Evolutionary conservation across 495 filamentous ascomycete species (phyloP), one percentile per base, ranked within the genome.

Genomic region (Penicillium lividum): DNA sequence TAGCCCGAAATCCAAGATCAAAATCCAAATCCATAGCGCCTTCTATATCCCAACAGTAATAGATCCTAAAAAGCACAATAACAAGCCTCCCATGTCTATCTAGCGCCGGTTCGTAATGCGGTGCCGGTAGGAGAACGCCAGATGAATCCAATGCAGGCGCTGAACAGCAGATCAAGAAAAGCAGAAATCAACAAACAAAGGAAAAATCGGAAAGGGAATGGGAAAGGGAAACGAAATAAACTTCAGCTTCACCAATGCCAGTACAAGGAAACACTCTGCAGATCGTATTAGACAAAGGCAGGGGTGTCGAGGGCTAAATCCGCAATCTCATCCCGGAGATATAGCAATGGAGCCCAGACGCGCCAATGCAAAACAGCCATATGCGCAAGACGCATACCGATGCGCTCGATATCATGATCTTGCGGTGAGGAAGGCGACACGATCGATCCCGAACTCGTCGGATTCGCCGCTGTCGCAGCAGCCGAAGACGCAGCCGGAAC

Each of bases 341-440:
- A 95, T 0, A 85, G 82, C 47, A 90, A 71, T 31, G 85, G 84
- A 6, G 84, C 86, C 92, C 92, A 97, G 3, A 95, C 86, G 50
- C 87, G 80, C 92, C 92, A 97, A 70, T 97, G 91, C 25, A 96
- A 72, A 18, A 92, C 80, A 8, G 86, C 84, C 43, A 97, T 82
- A 62, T 95, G 92, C 10, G 91, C 86, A 40, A 94, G 76, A 30
- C 89, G 85, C 56, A 82, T 85, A 2, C 88, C 84, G 64, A 93
- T 83, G 52, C 90, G 85, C 46, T 84, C 81, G 16, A 89, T 70
- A 52, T 84, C 82, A 28, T 73, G 78, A 43, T 77, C 67, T 18
- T 73, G 73, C 3, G 67, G 68, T 33, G 66, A 62, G 34, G 55
- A 42, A 16, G 50, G 68, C 40, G 30, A 43, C 0, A 54, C 22